Base-by-base conservation (phyloP, 2,329 filamentous ascomycete species). In the Colletotrichum cereale region DNA sequence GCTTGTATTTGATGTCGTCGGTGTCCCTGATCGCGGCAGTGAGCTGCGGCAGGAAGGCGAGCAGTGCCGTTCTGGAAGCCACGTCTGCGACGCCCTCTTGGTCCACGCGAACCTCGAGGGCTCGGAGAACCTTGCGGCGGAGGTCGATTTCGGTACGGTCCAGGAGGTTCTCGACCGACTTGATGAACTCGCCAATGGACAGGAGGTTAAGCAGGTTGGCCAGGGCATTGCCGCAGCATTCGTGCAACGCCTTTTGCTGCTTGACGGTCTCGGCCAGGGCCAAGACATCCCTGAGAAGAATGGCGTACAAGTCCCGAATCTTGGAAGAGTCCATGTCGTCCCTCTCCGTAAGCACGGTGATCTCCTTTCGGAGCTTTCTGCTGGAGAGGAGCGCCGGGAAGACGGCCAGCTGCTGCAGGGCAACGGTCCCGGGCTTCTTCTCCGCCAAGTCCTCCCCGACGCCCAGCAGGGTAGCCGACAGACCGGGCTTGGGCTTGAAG, bases 141-240 rank as follows among this genome's bases (percentile, higher is more conserved):
- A 96, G 86, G 60, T 93, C 89, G 75, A 93, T 87, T 74, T 94
- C 91, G 7, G 93, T 90, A 60, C 92, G 89, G 75, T 93, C 89
- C 44, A 98, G 89, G 38, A 99, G 86, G 36, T 90, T 89, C 78
- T 97, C 93, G 50, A 97, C 92, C 12, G 95, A 93, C 79, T 94
- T 93, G 80, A 98, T 90, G 80, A 98, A 96, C 81, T 98, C 94
- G 63, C 90, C 87, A 3, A 96, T 95, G 0, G 95, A 96, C 52
- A 97, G 86, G 8, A 98, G 88, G 73, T 93, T 92, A 62, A 99
- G 87, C n/a, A 97, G 85, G 73, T 92, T 92, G 24, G 93, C 90
- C 58, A 98, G 86, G 1, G 94, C 89, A 67, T 93, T 89, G 48
- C 92, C 92, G 77, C 89, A 91, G 61, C 86, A 86, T 76, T 77